Conservation (phyloP, 352 stramenopile genomes). For the Phytophthora crassamura region DNA sequence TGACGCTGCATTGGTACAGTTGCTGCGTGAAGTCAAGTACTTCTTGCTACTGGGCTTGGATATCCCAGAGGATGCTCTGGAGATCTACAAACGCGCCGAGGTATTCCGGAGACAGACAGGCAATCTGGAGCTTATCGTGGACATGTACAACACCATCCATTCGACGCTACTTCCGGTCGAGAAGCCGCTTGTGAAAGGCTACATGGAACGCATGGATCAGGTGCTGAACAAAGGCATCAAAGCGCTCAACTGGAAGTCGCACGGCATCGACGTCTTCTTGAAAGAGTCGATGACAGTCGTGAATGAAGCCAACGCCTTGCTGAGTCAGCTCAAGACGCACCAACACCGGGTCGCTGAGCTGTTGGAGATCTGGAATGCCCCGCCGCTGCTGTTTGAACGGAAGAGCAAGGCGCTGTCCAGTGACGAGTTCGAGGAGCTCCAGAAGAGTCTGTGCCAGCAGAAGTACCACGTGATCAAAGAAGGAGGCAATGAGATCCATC, state of each 20-base stretch:
- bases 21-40: conserved; percentile 95
- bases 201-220: conserved; percentile 93
- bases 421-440: conserved; percentile 89
- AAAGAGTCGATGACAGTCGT: conserved; percentile 91
- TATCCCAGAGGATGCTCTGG: conserved; percentile 89
- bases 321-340: conserved; percentile 91
- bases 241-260: conserved; percentile 93
- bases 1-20: conserved; percentile 88
- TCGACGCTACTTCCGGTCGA: conserved; percentile 89
- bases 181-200: conserved; percentile 84
- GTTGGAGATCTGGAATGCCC: conserved; percentile 75
- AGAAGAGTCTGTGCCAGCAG: conserved; percentile 68
- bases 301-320: conserved; percentile 85
- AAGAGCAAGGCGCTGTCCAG: conserved; percentile 82
- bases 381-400: conserved; percentile 87
- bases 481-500: conserved; percentile 87
- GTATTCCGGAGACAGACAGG: conserved; percentile 92
- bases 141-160: conserved; percentile 94
- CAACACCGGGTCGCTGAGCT: conserved; percentile 84
- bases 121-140: conserved; percentile 93
- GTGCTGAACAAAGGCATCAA: conserved; percentile 90
- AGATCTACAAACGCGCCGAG: conserved; percentile 93
- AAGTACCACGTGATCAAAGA: conserved; percentile 92
- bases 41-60: conserved; percentile 91
- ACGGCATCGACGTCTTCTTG: conserved; percentile 93